phyloP scores from a whole-genome alignment of 2,329 filamentous ascomycete species.

The Xenoacremonium recifei region DNA sequence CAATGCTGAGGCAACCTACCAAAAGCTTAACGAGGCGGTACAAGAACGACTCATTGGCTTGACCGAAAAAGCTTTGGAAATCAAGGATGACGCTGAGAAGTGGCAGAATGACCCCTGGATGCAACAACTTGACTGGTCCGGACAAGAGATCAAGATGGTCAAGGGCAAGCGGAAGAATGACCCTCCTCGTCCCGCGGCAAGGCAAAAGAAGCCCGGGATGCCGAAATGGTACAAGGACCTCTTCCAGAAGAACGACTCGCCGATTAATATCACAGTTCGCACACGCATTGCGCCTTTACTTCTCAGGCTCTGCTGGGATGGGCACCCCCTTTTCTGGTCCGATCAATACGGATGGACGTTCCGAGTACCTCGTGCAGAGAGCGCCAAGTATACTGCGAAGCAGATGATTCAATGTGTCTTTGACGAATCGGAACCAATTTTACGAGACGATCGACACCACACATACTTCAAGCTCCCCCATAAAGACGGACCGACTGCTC shows the following conservation, averaged over 20 bases:
- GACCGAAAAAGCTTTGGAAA: conserved; percentile 72
- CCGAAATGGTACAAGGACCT: conserved; percentile 95
- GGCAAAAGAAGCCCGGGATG: conserved; percentile 93
- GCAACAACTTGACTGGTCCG: conserved; percentile 90
- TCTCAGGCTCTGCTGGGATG: conserved; percentile 83
- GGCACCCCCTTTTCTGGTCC: conserved; percentile 88
- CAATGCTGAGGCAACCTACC: conserved; percentile 83
- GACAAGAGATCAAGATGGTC: conserved; percentile 85
- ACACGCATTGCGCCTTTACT: conserved; percentile 85
- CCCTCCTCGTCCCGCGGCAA: conserved; percentile 70
- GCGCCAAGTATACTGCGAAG: conserved; percentile 63
- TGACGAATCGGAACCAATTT: conserved; percentile 65
- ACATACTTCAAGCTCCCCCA: conserved; percentile 93
- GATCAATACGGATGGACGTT: conserved; percentile 94
- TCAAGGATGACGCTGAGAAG: conserved; percentile 66
- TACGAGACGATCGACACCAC: conserved; percentile 65
- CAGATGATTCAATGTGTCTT: conserved; percentile 76
- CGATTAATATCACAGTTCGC: conserved; percentile 78
- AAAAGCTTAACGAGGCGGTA: conserved; percentile 73
- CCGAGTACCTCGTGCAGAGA: conserved; percentile 63
- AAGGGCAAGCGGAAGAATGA: conserved; percentile 89
- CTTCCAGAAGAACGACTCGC: conserved; percentile 65
- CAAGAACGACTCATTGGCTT: conserved; percentile 71
- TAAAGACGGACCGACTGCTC: conserved; percentile 84
- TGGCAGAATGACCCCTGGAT: conserved; percentile 88